Conservation (phyloP, 2,329 filamentous ascomycete genomes). For the Apiospora saccharicola region DNA sequence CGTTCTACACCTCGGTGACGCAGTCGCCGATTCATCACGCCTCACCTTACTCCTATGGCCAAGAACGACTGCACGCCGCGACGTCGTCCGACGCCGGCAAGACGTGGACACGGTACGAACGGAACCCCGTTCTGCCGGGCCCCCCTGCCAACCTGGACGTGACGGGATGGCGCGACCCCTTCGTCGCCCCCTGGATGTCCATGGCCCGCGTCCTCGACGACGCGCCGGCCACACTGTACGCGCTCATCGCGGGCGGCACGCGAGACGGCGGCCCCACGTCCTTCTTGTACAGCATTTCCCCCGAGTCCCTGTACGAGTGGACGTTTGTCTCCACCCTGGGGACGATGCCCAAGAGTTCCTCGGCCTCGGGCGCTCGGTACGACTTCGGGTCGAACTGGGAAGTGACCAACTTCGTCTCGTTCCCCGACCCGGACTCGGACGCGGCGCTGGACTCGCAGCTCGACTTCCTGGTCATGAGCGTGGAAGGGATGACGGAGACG, state of each 20-base stretch:
- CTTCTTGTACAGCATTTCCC: background rate
- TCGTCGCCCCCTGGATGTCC: background rate
- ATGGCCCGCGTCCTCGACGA: background rate
- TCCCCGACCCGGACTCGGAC: background rate
- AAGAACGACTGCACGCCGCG: background rate
- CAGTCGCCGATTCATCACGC: background rate
- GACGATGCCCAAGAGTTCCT: background rate
- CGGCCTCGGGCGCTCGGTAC: background rate
- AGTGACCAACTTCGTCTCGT: background rate
- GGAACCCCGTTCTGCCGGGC: background rate
- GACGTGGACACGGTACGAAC: background rate
- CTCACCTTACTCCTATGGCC: background rate
- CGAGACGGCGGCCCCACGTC: background rate
- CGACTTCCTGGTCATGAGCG: constrained; percentile 1
- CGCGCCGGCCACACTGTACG: background rate
- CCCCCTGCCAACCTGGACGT: background rate
- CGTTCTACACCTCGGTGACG: background rate
- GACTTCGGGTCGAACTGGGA: constrained; percentile 6
- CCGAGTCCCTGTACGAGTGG: background rate
- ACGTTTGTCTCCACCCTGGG: background rate
- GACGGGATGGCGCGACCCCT: background rate
- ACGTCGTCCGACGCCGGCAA: background rate
- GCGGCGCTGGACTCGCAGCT: background rate
- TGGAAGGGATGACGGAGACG: background rate
- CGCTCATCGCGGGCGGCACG: background rate